These are phyloP conservation scores for Xylariales sp. DNA, from an alignment of 2,329 filamentous ascomycete species.

Conservation along the genomic window DNA sequence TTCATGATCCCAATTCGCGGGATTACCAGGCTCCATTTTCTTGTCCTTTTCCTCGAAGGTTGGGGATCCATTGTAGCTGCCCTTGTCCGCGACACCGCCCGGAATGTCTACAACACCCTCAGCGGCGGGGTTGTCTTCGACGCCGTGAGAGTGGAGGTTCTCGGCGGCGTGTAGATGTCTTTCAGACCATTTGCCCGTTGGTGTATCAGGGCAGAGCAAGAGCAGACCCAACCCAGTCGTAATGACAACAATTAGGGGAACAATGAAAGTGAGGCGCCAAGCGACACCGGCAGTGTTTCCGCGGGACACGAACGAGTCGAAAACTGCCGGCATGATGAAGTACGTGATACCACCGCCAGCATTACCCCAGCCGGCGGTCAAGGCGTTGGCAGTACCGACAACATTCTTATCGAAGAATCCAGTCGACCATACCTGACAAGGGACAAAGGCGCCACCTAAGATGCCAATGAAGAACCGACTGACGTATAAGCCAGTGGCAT, in stretches of 20 bases:
- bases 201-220: constrained; percentile 73
- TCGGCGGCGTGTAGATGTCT: constrained; percentile 55
- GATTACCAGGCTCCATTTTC: constrained; percentile 24
- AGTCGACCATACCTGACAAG: constrained; percentile 89
- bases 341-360: constrained; percentile 87
- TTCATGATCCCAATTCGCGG: constrained; percentile 35
- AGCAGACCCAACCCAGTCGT: constrained; percentile 63
- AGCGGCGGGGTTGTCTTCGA: constrained; percentile 18
- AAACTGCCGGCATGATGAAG: constrained; percentile 89
- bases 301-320: constrained; percentile 65
- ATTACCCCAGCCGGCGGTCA: constrained; percentile 83
- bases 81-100: constrained; percentile 41
- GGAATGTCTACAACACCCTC: constrained; percentile 47
- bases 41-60: constrained; percentile 38
- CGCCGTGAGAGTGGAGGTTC: constrained; percentile 43
- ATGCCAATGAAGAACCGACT: constrained; percentile 79
- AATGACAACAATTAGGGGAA: constrained; percentile 74
- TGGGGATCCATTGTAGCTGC: constrained; percentile 34
- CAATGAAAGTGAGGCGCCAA: constrained; percentile 81
- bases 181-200: constrained; percentile 76
- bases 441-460: constrained; percentile 73
- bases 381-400: constrained; percentile 80
- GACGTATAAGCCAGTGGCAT: constrained; percentile 61
- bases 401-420: constrained; percentile 92
- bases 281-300: constrained; percentile 63